Percentiles rank a stretch among this genome's conserved stretches.
phyloP scores from a whole-genome alignment of 2,329 filamentous ascomycete species.

The Aspergillus candidus region DNA sequence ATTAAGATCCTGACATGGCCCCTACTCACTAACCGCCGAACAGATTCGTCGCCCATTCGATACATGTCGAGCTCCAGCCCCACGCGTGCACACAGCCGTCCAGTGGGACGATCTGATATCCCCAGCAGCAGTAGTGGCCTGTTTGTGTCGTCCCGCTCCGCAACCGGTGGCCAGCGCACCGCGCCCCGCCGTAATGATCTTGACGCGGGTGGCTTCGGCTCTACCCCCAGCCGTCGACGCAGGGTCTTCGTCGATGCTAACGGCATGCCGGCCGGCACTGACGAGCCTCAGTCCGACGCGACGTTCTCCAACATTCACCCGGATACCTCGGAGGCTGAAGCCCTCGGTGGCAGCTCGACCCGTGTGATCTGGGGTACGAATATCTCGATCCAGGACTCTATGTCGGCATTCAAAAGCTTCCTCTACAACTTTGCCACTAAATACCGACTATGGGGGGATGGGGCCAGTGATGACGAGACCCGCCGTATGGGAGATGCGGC shows the following conservation, averaged over 20 bases:
- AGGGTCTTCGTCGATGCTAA: constrained; percentile 60
- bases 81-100: constrained; percentile 50
- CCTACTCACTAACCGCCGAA: constrained; percentile 1
- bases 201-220: constrained; percentile 66
- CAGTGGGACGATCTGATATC: constrained; percentile 61
- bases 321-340: constrained; percentile 85
- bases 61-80: constrained; percentile 89
- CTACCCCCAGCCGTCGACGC: constrained; percentile 47
- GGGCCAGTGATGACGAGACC: constrained; percentile 70
- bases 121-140: constrained; percentile 79
- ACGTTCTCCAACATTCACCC: constrained; percentile 67
- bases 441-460: constrained; percentile 87
- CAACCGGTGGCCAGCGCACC: constrained; percentile 43
- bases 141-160: constrained; percentile 63
- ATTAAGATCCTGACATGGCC: too few relatives aligned
- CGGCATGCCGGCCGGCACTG: constrained; percentile 52
- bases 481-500: constrained; percentile 61
- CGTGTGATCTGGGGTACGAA: constrained; percentile 96
- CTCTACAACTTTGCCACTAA: constrained; percentile 86
- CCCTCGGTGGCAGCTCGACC: constrained; percentile 71
- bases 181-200: constrained; percentile 75
- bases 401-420: constrained; percentile 85
- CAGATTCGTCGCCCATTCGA: constrained; percentile 87
- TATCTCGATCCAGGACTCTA: constrained; percentile 84
- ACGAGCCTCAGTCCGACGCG: constrained; percentile 50